A percentile compares a stretch with the other conserved stretches of the same genome.
Evolutionary conservation across 305 asterid species (phyloP).

Genomic region (Vinca major): DNA sequence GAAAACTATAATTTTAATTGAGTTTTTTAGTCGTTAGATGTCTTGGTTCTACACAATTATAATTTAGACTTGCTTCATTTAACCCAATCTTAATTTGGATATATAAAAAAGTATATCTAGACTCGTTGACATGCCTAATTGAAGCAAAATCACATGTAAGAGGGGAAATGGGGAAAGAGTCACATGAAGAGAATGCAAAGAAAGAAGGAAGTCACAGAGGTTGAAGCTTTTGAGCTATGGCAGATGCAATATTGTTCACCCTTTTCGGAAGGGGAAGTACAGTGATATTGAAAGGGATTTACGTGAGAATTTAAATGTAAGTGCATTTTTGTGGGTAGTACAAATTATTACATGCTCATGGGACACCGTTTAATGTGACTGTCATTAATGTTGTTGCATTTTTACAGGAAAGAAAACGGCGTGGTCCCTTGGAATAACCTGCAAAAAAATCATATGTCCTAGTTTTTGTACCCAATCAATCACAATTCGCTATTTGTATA

Average conservation of each 20-base stretch:
- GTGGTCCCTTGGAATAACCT: too few relatives aligned
- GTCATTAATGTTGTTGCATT: conserved; percentile 23
- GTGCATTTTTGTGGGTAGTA: conserved; percentile 6
- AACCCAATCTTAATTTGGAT: too few relatives aligned
- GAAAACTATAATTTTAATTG: too few relatives aligned
- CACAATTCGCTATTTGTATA: too few relatives aligned
- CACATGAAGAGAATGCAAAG: conserved; percentile 50
- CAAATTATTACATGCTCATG: conserved; percentile 11
- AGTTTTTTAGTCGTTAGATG: too few relatives aligned
- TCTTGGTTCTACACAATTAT: too few relatives aligned
- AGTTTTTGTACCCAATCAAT: too few relatives aligned
- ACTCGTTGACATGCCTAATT: too few relatives aligned
- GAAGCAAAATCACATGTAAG: conserved; percentile 72
- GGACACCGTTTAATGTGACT: conserved; percentile 27
- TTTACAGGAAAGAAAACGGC: too few relatives aligned
- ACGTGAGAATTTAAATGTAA: conserved; percentile 41
- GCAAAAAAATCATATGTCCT: too few relatives aligned
- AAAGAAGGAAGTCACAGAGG: conserved; percentile 10
- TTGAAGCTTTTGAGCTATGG: conserved; percentile 26
- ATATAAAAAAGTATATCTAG: too few relatives aligned
- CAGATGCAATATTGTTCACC: conserved; percentile 30
- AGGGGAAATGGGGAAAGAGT: conserved; percentile 18
- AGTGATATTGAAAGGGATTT: conserved; percentile 22
- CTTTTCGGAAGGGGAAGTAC: conserved; percentile 27
- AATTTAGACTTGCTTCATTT: too few relatives aligned